These are phyloP conservation scores for Craspedostauros australis DNA, from an alignment of 108 stramenopile genomes.

Conservation along the genomic window DNA sequence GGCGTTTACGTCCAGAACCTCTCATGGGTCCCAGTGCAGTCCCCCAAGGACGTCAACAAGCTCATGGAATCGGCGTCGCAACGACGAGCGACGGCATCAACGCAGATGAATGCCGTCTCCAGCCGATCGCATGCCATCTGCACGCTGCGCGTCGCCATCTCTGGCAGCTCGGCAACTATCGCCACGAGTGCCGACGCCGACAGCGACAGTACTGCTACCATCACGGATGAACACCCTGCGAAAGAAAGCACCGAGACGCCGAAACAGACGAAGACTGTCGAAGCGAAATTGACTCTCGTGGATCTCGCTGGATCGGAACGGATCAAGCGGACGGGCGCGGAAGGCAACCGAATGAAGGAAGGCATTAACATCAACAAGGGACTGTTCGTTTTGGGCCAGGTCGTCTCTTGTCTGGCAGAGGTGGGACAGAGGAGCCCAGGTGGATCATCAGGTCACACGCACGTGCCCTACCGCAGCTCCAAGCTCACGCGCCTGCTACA, in stretches of 20 bases:
- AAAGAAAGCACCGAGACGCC: too few relatives aligned
- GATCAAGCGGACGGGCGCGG: constrained; percentile 56
- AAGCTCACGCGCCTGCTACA: constrained; percentile 74
- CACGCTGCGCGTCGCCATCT: constrained; percentile 50
- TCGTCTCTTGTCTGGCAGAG: constrained; percentile 44
- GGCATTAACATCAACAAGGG: constrained; percentile 91
- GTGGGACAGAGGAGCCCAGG: constrained; percentile 20
- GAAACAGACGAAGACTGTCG: constrained; percentile 5
- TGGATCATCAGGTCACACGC: constrained; percentile 10
- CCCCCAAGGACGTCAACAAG: constrained; percentile 22
- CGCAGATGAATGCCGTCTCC: constrained; percentile 69
- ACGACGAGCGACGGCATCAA: constrained; percentile 47
- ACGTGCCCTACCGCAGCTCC: constrained; percentile 75
- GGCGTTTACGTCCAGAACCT: constrained; percentile 51
- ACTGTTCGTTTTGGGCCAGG: constrained; percentile 60
- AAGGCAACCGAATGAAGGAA: constrained; percentile 69
- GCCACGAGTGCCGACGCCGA: too few relatives aligned
- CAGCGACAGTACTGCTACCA: not conserved
- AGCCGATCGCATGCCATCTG: constrained; percentile 84
- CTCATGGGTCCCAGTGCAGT: constrained; percentile 25
- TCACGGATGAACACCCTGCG: too few relatives aligned
- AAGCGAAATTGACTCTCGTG: constrained; percentile 69
- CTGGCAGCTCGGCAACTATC: not conserved
- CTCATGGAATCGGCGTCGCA: constrained; percentile 37
- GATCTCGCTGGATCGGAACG: constrained; percentile 81